Percentiles rank a stretch among this genome's conserved stretches.
phyloP scores from a whole-genome alignment of 2,329 filamentous ascomycete species.

The Pseudocercospora crystallina region DNA sequence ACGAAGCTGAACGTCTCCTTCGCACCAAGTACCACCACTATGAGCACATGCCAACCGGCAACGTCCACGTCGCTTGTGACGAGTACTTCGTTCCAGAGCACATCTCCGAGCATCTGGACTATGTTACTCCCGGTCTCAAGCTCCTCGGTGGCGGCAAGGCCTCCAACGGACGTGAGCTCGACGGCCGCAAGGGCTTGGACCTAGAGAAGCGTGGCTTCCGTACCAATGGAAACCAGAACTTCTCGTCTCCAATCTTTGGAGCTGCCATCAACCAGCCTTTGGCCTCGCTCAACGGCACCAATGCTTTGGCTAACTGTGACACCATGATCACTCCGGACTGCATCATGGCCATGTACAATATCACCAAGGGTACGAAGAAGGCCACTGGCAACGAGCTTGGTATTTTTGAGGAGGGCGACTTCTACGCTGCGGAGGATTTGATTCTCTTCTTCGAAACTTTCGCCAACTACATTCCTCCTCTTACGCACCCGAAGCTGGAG shows the following conservation, averaged over 20 bases:
- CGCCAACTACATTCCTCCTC: slow-evolving; percentile 19
- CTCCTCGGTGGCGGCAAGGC: slow-evolving; percentile 34
- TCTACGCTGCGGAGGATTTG: slow-evolving; percentile 47
- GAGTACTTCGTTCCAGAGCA: slow-evolving; percentile 51
- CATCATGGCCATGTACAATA: slow-evolving; percentile 46
- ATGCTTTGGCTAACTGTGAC: slow-evolving; percentile 15
- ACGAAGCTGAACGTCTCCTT: slow-evolving; percentile 42
- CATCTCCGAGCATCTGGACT: slow-evolving; percentile 54
- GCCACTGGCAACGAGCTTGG: slow-evolving; percentile 44
- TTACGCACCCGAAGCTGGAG: slow-evolving; percentile 33
- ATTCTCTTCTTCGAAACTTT: slow-evolving; percentile 32
- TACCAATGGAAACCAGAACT: slow-evolving; percentile 18
- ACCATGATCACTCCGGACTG: slow-evolving; percentile 41
- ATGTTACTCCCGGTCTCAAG: slow-evolving; percentile 57
- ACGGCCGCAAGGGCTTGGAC: slow-evolving; percentile 9
- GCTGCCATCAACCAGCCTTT: slow-evolving; percentile 2
- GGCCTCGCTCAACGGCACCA: slow-evolving; percentile 14
- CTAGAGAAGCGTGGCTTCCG: slow-evolving; percentile 23
- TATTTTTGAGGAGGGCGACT: slow-evolving; percentile 48
- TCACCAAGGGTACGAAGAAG: slow-evolving; percentile 27
- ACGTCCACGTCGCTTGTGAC: slow-evolving; percentile 41
- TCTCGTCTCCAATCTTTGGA: slow-evolving; percentile 10
- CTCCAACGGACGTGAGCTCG: slow-evolving; percentile 6
- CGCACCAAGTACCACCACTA: slow-evolving; percentile 58
- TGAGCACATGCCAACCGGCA: slow-evolving; percentile 56